Base-by-base conservation (phyloP, 495 filamentous ascomycete species). In the Niebla homalea region DNA sequence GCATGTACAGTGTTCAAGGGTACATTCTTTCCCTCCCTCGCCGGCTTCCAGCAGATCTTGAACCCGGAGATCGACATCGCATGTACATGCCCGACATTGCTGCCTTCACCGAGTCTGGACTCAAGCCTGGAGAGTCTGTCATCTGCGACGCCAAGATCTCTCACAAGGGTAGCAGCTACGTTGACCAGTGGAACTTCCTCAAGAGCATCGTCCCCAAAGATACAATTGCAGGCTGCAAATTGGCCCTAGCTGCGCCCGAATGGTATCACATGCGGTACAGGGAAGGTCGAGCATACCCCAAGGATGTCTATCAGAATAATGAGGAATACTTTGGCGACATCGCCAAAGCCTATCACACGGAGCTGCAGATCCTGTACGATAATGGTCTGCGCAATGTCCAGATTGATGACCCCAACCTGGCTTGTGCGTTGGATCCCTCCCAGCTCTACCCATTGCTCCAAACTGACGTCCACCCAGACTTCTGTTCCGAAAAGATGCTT, bases 21-120 rank as follows among this genome's bases (percentile, higher is more conserved):
- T 42, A 75, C 79, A 11, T 83, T 89, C 70, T 87, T 85, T 72
- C 80, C 84, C 32, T 78, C 79, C 39, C 75, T 89, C 44, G 76
- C 84, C 29, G 84, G 85, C 43, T 82, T 84, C 60, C 68, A 77
- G 48, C 75, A 83, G 59, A 68, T 84, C 56, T 55, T 57, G 23
- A 70, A 78, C n/a, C 70, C 81, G 8, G 68, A 76, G 46, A 51
- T 70, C 5, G 73, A 76, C 29, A 76, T 85, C 75, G 83, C 12
- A 66, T 74, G 20, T 88, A 88, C 59, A 80, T 87, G 50, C 87
- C 87, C 10, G 85, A 89, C 58, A 79, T 92, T 49, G 80, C 83
- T 22, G 84, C 79, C 26, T 81, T 90, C 65, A 70, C 75, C 7
- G 80, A 84, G 58, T 69, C 68, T n/a, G 75, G 78, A 52, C 74